Conservation (phyloP, 225 moss, liverwort and hornwort genomes). For the Polytrichum commune region DNA sequence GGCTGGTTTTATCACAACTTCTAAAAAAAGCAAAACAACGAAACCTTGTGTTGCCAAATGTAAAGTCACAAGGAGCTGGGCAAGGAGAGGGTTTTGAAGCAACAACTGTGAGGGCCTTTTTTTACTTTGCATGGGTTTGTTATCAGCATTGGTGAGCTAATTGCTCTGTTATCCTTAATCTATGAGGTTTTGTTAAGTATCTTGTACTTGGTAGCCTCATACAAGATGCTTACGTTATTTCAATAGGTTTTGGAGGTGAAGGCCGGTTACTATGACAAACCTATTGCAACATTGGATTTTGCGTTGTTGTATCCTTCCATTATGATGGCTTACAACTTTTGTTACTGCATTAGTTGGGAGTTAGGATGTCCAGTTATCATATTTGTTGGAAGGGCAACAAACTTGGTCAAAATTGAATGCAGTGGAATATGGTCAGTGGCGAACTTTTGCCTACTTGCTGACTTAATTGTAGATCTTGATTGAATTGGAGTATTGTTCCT, state of each 20-base stretch:
- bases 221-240: too few relatives aligned
- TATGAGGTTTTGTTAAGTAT: too few relatives aligned
- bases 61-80: conserved; percentile 72
- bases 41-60: conserved; percentile 74
- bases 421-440: too few relatives aligned
- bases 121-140: not conserved
- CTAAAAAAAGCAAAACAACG: conserved; percentile 83
- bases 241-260: conserved; percentile 96
- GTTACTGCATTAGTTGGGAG: too few relatives aligned
- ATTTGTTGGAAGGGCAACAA: too few relatives aligned
- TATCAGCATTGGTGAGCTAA: not conserved
- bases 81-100: conserved; percentile 93
- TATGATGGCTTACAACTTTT: conserved; percentile 99
- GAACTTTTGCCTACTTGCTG: too few relatives aligned
- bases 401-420: too few relatives aligned
- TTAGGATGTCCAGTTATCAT: too few relatives aligned
- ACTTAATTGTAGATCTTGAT: too few relatives aligned
- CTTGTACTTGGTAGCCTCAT: too few relatives aligned
- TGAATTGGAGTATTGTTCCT: too few relatives aligned
- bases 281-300: conserved; percentile 98
- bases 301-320: conserved; percentile 97
- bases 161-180: not conserved
- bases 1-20: conserved; percentile 86
- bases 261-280: conserved; percentile 94
- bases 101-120: conserved; percentile 68